Percentiles rank a stretch among this genome's conserved stretches.
Conservation (phyloP, 179 eudicot genomes). For the Beta macrorhiza region DNA sequence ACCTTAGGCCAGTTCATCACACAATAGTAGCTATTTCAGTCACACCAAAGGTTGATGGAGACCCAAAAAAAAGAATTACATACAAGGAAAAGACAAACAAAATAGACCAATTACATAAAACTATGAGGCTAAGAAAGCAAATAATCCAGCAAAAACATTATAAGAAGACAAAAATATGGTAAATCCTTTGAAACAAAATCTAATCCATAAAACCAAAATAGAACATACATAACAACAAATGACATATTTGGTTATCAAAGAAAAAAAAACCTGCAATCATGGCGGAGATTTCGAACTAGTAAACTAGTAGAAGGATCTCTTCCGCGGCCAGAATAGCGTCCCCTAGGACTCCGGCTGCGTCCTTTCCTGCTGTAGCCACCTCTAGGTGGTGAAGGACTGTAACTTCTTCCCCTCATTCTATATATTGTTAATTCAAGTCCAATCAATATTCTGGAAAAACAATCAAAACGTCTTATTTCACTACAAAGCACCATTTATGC, state of each 20-base stretch:
- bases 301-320: constrained; percentile 84
- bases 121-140: too few species aligned
- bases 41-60: background rate
- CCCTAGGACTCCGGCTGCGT: constrained; percentile 80
- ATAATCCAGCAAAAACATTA: too few species aligned
- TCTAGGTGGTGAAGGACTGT: constrained; percentile 88
- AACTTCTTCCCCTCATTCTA: constrained; percentile 78
- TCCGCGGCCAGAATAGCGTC: constrained; percentile 54
- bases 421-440: too few species aligned
- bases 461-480: background rate
- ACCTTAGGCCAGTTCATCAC: too few species aligned
- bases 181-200: background rate
- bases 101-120: background rate
- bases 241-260: background rate
- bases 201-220: background rate
- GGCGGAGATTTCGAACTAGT: constrained; percentile 82
- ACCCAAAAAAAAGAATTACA: background rate
- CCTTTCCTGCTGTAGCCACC: constrained; percentile 57
- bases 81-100: background rate
- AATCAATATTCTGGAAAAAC: too few species aligned
- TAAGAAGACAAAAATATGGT: too few species aligned
- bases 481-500: background rate
- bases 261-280: constrained; percentile 67
- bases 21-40: background rate
- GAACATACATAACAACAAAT: background rate